These are phyloP conservation scores for Cornus suecica DNA, from an alignment of 148 eudicot species.

Conservation along the genomic window DNA sequence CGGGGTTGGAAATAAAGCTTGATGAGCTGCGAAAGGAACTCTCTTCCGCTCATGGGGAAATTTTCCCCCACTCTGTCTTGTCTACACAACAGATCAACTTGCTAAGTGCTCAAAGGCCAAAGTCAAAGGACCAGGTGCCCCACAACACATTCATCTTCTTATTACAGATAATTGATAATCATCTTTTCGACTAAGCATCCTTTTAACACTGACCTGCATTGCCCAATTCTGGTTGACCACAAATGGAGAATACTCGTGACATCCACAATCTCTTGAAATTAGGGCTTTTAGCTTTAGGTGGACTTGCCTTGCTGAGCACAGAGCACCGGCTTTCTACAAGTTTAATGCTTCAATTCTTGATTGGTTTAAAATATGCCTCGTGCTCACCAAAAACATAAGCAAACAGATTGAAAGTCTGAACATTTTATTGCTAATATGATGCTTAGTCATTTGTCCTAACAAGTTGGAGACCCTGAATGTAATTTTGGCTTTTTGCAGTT, in stretches of 20 bases:
- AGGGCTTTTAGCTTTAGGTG: neutral
- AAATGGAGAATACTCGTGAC: neutral
- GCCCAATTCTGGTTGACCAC: neutral
- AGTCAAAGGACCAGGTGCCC: constrained; percentile 65
- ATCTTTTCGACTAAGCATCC: neutral
- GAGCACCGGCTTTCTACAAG: neutral
- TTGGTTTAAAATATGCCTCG: neutral
- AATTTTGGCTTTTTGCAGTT: constrained; percentile 49
- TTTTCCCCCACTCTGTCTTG: constrained; percentile 90
- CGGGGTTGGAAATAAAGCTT: constrained; percentile 61
- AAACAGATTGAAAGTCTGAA: too few species aligned
- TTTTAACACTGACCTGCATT: neutral
- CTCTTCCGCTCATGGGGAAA: constrained; percentile 69
- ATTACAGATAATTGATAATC: neutral
- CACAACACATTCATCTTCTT: neutral
- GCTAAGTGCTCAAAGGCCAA: constrained; percentile 59
- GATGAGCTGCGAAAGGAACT: constrained; percentile 86
- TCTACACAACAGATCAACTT: constrained; percentile 77
- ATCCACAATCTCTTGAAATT: neutral
- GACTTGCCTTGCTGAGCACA: neutral
- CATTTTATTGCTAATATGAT: too few species aligned
- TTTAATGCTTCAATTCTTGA: neutral
- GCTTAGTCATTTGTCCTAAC: too few species aligned
- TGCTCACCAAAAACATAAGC: too few species aligned
- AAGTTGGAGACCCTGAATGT: neutral